Evolutionary conservation across 495 filamentous ascomycete species (phyloP).

Genomic region (Usnea hakonensis): DNA sequence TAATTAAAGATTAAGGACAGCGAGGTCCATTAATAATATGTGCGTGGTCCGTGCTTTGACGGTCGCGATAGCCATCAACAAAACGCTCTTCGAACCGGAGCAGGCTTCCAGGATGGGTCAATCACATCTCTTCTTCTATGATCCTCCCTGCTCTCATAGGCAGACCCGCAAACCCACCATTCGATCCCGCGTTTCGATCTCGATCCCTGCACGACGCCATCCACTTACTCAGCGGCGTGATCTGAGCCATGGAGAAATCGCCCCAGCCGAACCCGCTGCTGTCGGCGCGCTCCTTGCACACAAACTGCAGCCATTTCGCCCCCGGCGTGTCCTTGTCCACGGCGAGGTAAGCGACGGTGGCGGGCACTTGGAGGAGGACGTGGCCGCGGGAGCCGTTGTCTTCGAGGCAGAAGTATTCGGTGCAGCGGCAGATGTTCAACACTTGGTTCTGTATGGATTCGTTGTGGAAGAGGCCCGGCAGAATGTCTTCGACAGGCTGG

Average conservation of each 20-base stretch:
- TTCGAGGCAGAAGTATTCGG: constrained; percentile 4
- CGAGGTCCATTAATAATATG: too few species aligned
- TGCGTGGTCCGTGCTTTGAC: too few species aligned
- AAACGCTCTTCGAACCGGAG: too few species aligned
- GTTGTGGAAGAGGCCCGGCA: neutral
- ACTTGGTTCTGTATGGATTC: neutral
- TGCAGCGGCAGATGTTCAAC: neutral
- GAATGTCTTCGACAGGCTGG: neutral
- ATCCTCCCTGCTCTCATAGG: neutral
- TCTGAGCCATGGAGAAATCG: neutral
- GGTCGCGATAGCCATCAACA: too few species aligned
- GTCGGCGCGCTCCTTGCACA: neutral
- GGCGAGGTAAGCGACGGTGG: neutral
- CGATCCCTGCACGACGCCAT: neutral
- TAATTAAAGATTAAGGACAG: too few species aligned
- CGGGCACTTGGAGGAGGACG: neutral
- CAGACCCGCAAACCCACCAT: neutral
- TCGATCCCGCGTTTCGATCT: neutral
- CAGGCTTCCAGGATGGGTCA: neutral
- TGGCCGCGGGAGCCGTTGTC: constrained; percentile 4
- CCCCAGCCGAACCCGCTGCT: constrained; percentile 10
- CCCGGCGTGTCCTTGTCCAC: neutral
- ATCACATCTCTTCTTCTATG: neutral
- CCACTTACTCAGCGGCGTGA: constrained; percentile 8
- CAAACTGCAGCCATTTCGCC: constrained; percentile 2